Base-by-base conservation (phyloP, 371 early-diverging fungal species). In the Mortierella sp. region DNA sequence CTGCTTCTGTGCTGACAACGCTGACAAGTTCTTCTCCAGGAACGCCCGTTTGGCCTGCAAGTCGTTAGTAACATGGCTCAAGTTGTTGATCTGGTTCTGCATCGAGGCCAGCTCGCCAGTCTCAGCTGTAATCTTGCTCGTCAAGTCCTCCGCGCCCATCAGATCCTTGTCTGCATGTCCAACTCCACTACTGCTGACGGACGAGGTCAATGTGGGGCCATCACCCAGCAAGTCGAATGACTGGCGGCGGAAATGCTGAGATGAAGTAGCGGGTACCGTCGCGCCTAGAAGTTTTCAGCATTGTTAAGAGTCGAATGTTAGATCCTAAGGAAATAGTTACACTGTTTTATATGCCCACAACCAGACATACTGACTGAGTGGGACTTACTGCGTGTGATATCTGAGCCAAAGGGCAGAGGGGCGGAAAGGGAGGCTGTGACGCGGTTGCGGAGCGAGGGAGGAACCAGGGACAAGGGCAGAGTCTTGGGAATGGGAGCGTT, bases 381-480 rank as follows among this genome's bases (percentile, higher is more conserved):
- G 19, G 37, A 2, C 61, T 61, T 61, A 61, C 61, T 37, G 61
- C 61, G 61, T 22, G 61, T 37, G 2, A 61, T 37, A 31, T 61
- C 61, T 34, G 61, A 61, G 9, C 61, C 61, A 61, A 61, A 61
- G 9, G 61, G 22, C 19, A 47, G 34, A 41, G 73, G 31, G 34
- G 73, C 76, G 34, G 84, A 26, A 7, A 70, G n/a, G 4, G 75
- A 45, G 7, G 73, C 76, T 71, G 37, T 85, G 84, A 77, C 90
- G 90, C 10, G 93, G 88, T 71, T 92, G 80, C 93, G 90, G n/a
- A 90, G 90, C 14, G 94, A 92, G n/a, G 95, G 95, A 10, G 96
- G 96, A 1, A 96, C 89, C 39, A 98, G 86, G 37, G 95, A 94
- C 2, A 89, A 85, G 2, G 98, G 98, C 45, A 98, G 79, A 1